A percentile compares a stretch with the other conserved stretches of the same genome.
These are phyloP conservation scores for Chaetomium cochliodes DNA, from an alignment of 495 filamentous ascomycete genomes.

Conservation along the genomic window DNA sequence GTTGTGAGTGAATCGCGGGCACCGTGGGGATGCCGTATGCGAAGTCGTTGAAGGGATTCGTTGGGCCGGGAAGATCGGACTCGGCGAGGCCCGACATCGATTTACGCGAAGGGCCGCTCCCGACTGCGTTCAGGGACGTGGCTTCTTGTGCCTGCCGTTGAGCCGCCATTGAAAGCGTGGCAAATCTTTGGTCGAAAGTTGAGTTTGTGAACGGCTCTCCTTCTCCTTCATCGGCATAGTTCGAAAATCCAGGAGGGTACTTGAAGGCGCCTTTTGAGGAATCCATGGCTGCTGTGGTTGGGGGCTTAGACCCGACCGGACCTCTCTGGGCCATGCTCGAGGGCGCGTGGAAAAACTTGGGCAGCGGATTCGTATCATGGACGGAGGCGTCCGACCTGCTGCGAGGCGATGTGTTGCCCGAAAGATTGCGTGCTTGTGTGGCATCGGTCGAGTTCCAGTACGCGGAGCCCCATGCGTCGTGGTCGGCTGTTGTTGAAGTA, in stretches of 20 bases:
- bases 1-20: constrained; percentile 26
- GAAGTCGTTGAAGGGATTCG: constrained; percentile 21
- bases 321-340: constrained; percentile 27
- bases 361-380: constrained; percentile 42
- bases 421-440: constrained; percentile 26
- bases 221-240: constrained; percentile 24
- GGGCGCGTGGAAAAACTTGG: constrained; percentile 43
- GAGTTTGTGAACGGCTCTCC: constrained; percentile 6
- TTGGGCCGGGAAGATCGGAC: constrained; percentile 27
- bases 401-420: constrained; percentile 36
- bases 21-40: background rate
- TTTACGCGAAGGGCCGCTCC: constrained; percentile 30
- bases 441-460: constrained; percentile 58
- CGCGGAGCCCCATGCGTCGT: constrained; percentile 51
- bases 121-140: constrained; percentile 21
- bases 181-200: constrained; percentile 14
- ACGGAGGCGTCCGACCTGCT: constrained; percentile 34
- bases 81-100: constrained; percentile 36
- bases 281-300: background rate
- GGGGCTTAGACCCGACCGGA: constrained; percentile 18
- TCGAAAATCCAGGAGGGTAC: background rate
- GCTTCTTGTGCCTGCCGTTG: constrained; percentile 23
- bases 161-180: background rate
- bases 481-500: constrained; percentile 62
- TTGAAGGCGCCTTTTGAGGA: background rate